Base-by-base conservation (phyloP, 257 asterid species). In the Agastache rugosa region DNA sequence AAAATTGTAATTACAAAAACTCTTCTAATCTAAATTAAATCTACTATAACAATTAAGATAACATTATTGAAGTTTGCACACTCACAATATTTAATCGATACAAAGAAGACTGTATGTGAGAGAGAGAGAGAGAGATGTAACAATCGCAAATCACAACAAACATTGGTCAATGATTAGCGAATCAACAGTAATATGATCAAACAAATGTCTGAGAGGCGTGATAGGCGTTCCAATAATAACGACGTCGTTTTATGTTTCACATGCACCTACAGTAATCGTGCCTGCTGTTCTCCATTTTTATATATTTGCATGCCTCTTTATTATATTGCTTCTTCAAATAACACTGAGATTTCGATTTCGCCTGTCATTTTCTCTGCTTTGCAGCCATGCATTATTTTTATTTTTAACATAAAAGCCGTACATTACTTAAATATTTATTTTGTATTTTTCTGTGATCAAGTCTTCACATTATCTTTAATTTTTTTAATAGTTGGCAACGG, bases 81-180 rank as follows among this genome's bases (percentile, higher is more conserved):
- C n/a, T n/a, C n/a, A n/a, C n/a, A n/a, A n/a, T n/a, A n/a, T n/a
- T n/a, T n/a, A n/a, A n/a, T n/a, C n/a, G n/a, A n/a, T n/a, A n/a
- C n/a, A n/a, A n/a, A n/a, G n/a, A n/a, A n/a, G n/a, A n/a, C n/a
- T n/a, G n/a, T n/a, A n/a, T n/a, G 5, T 3, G 8, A 15, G 54
- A 15, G 54, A 47, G 61, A 22, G 61, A 54, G 15, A 66, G 16
- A 66, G 56, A 44, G 48, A 37, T 1, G 11, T 67, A 29, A 66
- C 56, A 11, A 75, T 72, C 19, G 2, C 0, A 48, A 68, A 73
- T 78, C 75, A 74, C 29, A 85, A 75, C 23, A 75, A 75, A 84
- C 85, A 84, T 67, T 73, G 82, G 90, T 89, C 93, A 86, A 83
- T 87, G 62, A 89, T 84, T 73, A 86, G 82, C 83, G 85, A 84